Conservation (phyloP, 2,329 filamentous ascomycete species). For the Paracorniculantispora psalliotae region DNA sequence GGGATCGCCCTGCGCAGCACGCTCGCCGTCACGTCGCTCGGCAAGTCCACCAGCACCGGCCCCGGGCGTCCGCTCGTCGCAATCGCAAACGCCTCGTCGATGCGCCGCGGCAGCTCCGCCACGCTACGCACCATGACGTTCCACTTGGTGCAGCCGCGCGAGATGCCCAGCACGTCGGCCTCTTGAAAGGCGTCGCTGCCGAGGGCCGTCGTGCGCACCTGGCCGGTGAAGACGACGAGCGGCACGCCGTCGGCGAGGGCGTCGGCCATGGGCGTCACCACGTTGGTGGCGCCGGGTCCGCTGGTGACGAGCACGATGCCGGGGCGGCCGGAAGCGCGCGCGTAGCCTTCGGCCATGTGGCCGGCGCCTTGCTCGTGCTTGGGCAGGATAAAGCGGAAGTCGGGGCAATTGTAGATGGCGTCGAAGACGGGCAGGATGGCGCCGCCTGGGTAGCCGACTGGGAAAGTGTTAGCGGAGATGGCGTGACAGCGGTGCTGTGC, state of each 20-base stretch:
- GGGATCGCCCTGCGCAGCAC: conserved; percentile 82
- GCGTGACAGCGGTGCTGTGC: no score
- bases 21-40: conserved; percentile 91
- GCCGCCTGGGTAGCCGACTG: conserved; percentile 80
- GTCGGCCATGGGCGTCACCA: conserved; percentile 94
- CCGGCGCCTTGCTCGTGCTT: conserved; percentile 96
- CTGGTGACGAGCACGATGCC: conserved; percentile 96
- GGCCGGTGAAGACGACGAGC: conserved; percentile 90
- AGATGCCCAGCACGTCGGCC: conserved; percentile 90
- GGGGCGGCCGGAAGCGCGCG: conserved; percentile 84
- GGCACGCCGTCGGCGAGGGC: conserved; percentile 92
- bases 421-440: conserved; percentile 98
- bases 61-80: conserved; percentile 90
- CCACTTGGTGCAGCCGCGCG: conserved; percentile 94
- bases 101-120: conserved; percentile 84
- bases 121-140: conserved; percentile 97
- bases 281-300: conserved; percentile 92
- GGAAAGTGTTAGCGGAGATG: not conserved
- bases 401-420: conserved; percentile 95
- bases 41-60: conserved; percentile 90
- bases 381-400: conserved; percentile 94
- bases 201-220: conserved; percentile 85
- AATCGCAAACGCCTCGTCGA: conserved; percentile 98
- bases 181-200: conserved; percentile 97
- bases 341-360: conserved; percentile 95